These are phyloP conservation scores for Colletotrichum sp. DNA, from an alignment of 2,329 filamentous ascomycete genomes.

Conservation along the genomic window DNA sequence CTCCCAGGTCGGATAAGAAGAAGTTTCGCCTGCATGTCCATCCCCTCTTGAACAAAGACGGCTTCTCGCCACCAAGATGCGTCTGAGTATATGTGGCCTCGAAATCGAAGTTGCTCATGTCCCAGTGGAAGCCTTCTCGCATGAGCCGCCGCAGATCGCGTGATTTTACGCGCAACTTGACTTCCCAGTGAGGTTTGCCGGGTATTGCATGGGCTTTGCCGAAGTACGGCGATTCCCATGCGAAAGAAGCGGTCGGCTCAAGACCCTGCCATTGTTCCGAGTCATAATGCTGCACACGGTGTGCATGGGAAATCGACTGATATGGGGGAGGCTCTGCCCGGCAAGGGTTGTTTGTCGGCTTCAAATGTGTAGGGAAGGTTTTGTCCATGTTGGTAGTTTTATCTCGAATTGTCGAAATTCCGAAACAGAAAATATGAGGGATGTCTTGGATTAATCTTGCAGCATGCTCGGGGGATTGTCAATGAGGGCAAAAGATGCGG, in stretches of 20 bases:
- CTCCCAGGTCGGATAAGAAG: background rate
- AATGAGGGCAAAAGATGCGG: background rate
- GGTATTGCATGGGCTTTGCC: background rate
- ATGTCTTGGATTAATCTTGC: background rate
- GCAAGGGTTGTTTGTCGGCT: fast-evolving
- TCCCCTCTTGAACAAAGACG: background rate
- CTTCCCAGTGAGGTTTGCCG: background rate
- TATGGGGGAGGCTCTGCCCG: background rate
- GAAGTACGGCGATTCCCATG: background rate
- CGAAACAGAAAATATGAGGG: background rate
- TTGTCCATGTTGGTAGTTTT: fast-evolving
- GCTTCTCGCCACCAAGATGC: background rate
- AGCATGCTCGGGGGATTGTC: background rate
- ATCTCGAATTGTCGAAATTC: background rate
- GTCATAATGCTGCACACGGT: background rate
- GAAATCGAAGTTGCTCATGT: background rate
- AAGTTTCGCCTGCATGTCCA: background rate
- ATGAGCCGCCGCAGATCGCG: background rate
- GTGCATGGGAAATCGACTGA: background rate
- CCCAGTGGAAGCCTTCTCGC: background rate
- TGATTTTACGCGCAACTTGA: background rate
- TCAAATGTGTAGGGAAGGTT: fast-evolving
- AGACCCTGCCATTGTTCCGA: background rate
- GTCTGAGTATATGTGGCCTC: background rate
- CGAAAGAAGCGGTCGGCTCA: background rate